These are phyloP conservation scores for Aspergillus wentii DNA, from an alignment of 495 filamentous ascomycete species.

Conservation along the genomic window DNA sequence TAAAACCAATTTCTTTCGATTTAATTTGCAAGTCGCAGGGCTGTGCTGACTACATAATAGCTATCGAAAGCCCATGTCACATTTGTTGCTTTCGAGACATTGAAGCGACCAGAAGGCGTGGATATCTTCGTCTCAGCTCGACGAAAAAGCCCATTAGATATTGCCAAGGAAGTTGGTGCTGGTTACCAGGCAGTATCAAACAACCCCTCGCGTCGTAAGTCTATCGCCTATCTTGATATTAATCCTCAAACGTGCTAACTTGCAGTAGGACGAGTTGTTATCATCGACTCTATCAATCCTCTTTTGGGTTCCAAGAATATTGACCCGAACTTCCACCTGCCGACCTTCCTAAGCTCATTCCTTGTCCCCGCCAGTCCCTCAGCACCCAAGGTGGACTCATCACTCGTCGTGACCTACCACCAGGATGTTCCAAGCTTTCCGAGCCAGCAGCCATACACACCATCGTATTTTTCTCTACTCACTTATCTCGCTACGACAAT, in stretches of 20 bases:
- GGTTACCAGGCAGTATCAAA: constrained; percentile 22
- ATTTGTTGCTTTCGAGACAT: constrained; percentile 73
- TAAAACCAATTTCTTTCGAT: no score
- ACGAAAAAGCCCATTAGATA: constrained; percentile 54
- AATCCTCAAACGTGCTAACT: constrained; percentile 5
- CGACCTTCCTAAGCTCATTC: constrained; percentile 35
- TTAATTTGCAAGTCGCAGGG: constrained; percentile 38
- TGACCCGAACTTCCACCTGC: constrained; percentile 28
- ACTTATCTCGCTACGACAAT: constrained; percentile 66
- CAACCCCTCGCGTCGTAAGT: constrained; percentile 30
- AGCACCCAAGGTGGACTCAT: constrained; percentile 27
- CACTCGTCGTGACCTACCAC: constrained; percentile 42
- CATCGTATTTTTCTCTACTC: constrained; percentile 56
- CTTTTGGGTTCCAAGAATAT: constrained; percentile 23
- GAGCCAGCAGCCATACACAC: constrained; percentile 56
- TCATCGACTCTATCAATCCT: constrained; percentile 43
- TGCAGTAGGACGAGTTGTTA: constrained; percentile 35
- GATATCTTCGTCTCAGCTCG: constrained; percentile 62
- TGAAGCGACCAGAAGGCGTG: constrained; percentile 50
- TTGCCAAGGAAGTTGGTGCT: constrained; percentile 45
- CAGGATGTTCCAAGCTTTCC: constrained; percentile 46
- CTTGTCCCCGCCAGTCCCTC: constrained; percentile 19
- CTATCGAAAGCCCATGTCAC: constrained; percentile 57
- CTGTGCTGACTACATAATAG: constrained; percentile 21
- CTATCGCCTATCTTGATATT: not conserved